phyloP scores from a whole-genome alignment of 1,284 basidiomycete genomes.

The Cryptococcus amylolentus region DNA sequence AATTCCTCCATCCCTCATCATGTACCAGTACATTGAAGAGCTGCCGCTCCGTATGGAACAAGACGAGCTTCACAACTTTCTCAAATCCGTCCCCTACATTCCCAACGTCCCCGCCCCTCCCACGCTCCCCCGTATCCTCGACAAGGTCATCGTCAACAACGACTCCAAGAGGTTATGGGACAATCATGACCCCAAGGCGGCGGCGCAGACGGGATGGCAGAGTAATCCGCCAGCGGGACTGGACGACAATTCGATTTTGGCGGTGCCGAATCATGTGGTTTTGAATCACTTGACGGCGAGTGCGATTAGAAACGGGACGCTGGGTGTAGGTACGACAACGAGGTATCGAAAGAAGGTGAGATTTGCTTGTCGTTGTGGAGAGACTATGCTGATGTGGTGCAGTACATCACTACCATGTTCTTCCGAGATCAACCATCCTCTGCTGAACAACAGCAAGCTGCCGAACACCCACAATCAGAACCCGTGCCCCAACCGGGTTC shows the following conservation, averaged over 20 bases:
- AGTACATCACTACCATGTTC: conserved; percentile 67
- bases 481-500: too few species aligned
- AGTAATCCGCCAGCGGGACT: conserved; percentile 30
- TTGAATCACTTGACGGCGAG: conserved; percentile 94
- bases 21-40: conserved; percentile 81
- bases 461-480: too few species aligned
- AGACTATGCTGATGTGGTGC: neutral
- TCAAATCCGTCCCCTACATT: conserved; percentile 53
- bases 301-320: conserved; percentile 87
- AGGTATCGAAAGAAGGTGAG: conserved; percentile 87
- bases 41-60: conserved; percentile 56
- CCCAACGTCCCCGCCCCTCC: conserved; percentile 70
- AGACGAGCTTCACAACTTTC: conserved; percentile 29
- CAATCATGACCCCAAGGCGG: conserved; percentile 16
- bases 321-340: conserved; percentile 90
- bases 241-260: conserved; percentile 90
- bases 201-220: conserved; percentile 29
- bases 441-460: neutral
- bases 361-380: conserved; percentile 1
- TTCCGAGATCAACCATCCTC: conserved; percentile 42
- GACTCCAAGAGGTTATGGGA: conserved; percentile 49
- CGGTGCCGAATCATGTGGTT: conserved; percentile 91
- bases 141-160: conserved; percentile 85
- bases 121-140: conserved; percentile 80
- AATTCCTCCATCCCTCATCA: conserved; percentile 68